Conservation (phyloP, 768 basidiomycete genomes). For the Clathrus columnatus region DNA sequence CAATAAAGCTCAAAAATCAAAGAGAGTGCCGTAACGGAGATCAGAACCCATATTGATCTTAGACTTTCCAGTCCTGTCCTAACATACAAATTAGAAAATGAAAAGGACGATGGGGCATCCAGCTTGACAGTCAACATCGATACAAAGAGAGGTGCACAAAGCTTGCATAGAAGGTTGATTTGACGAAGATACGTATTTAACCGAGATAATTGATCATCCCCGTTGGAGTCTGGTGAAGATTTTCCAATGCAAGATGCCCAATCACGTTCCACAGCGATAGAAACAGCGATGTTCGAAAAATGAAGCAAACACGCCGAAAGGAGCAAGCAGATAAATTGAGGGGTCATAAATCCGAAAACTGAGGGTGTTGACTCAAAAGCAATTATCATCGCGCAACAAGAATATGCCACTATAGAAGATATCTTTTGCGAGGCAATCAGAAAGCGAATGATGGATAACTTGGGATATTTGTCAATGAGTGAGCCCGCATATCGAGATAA, state of each 20-base stretch:
- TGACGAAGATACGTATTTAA: slow-evolving; percentile 35
- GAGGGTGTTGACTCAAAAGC: background rate
- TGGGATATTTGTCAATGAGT: slow-evolving; percentile 31
- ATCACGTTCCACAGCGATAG: slow-evolving; percentile 41
- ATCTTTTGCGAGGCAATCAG: slow-evolving; percentile 35
- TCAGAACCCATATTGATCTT: slow-evolving; percentile 18
- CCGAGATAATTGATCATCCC: slow-evolving; percentile 24
- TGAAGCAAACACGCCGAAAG: slow-evolving; percentile 28
- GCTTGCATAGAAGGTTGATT: slow-evolving; percentile 39
- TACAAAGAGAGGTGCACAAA: slow-evolving; percentile 43
- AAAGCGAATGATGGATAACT: slow-evolving; percentile 30
- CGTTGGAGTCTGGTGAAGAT: slow-evolving; percentile 13
- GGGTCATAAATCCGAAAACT: slow-evolving; percentile 19
- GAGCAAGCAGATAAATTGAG: slow-evolving; percentile 28
- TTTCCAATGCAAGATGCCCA: slow-evolving; percentile 39
- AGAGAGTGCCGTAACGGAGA: no score
- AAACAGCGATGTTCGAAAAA: slow-evolving; percentile 32
- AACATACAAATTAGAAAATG: slow-evolving; percentile 23
- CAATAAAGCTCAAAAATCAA: slow-evolving; percentile 11
- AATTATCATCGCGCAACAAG: slow-evolving; percentile 22
- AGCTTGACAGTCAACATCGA: slow-evolving; percentile 33
- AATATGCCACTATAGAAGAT: slow-evolving; percentile 26
- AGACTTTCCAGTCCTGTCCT: background rate
- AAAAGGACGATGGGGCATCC: slow-evolving; percentile 27
- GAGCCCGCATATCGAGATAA: slow-evolving; percentile 34